Percentiles rank a stretch among this genome's conserved stretches.
Conservation (phyloP, 345 rosid genomes). For the Combretum micranthum region DNA sequence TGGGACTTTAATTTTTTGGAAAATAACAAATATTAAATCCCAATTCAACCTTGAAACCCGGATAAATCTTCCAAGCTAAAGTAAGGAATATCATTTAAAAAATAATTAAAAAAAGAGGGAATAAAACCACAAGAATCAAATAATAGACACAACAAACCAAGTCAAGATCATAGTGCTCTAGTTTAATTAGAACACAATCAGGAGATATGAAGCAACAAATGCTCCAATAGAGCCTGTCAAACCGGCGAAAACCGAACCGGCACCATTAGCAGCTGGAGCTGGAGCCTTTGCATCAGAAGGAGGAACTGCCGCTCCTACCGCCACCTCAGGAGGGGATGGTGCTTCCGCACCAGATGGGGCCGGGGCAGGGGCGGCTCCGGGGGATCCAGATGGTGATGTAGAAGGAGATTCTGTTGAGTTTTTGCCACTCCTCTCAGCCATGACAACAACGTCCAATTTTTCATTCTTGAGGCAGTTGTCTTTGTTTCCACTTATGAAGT, state of each 20-base stretch:
- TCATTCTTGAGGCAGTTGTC: constrained; percentile 61
- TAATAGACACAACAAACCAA: neutral
- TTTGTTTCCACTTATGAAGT: constrained; percentile 78
- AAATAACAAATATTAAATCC: constrained; percentile 3
- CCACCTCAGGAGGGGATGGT: constrained; percentile 46
- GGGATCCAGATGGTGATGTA: constrained; percentile 20
- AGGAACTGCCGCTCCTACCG: too few relatives aligned
- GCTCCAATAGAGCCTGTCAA: constrained; percentile 31
- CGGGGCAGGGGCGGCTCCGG: constrained; percentile 24
- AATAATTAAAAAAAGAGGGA: neutral
- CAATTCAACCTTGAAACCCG: constrained; percentile 5
- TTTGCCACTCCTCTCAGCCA: constrained; percentile 60
- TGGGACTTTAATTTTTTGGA: constrained; percentile 10
- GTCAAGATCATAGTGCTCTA: neutral
- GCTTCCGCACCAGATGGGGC: constrained; percentile 41
- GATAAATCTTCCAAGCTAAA: constrained; percentile 3
- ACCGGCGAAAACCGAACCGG: constrained; percentile 25
- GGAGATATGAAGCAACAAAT: constrained; percentile 43
- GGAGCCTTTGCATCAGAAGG: too few relatives aligned
- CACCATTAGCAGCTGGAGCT: constrained; percentile 23
- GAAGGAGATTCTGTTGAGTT: constrained; percentile 11
- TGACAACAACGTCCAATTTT: constrained; percentile 49
- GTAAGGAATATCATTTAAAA: constrained; percentile 18
- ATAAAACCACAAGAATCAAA: neutral
- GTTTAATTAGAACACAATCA: constrained; percentile 24